phyloP scores from a whole-genome alignment of 257 asterid species.

The Ehretia macrophylla region DNA sequence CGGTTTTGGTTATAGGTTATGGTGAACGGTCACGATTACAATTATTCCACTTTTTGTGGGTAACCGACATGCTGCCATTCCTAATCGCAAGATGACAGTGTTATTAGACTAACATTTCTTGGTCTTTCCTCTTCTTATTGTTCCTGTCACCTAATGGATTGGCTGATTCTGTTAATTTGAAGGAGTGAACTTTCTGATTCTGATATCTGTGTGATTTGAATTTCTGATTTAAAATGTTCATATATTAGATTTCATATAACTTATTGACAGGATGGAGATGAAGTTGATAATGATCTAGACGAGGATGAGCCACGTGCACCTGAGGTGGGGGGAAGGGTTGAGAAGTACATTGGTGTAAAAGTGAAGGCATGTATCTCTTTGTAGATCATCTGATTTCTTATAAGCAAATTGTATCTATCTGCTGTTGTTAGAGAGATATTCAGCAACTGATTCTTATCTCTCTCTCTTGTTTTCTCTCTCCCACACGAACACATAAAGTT shows the following conservation, averaged over 20 bases:
- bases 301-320: slow-evolving; percentile 80
- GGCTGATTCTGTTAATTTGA: not conserved
- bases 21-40: too few species aligned
- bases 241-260: not conserved
- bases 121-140: not conserved
- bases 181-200: not conserved
- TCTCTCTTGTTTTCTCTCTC: not conserved
- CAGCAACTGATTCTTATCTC: not conserved
- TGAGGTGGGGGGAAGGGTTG: slow-evolving; percentile 82
- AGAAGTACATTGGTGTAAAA: slow-evolving; percentile 94
- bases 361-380: slow-evolving; percentile 63
- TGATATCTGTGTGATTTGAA: not conserved
- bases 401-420: not conserved
- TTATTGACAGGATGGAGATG: slow-evolving; percentile 64
- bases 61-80: too few species aligned
- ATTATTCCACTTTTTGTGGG: too few species aligned
- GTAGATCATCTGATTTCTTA: not conserved
- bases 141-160: not conserved
- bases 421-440: not conserved
- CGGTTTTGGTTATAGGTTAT: too few species aligned
- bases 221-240: not conserved
- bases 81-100: not conserved
- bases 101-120: not conserved
- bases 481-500: too few species aligned
- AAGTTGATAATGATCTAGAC: slow-evolving; percentile 67